Conservation (phyloP, 768 basidiomycete genomes). For the Asterophora parasitica region DNA sequence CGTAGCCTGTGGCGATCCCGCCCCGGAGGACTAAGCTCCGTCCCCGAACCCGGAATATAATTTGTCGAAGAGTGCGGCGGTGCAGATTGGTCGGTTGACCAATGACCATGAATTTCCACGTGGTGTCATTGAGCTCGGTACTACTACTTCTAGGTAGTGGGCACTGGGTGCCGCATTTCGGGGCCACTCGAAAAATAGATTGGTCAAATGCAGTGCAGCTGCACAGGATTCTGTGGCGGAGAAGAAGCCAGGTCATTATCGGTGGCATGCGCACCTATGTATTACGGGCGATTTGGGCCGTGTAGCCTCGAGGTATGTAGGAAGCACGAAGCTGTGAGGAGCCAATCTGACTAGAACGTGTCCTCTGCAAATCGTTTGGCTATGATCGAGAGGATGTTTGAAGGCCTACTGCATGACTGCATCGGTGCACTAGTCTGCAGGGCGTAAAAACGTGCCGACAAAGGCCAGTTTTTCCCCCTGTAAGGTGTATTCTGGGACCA, state of each 20-base stretch:
- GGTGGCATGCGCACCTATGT: not conserved
- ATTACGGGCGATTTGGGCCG: slow-evolving; percentile 7
- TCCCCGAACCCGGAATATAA: not conserved
- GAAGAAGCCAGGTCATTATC: not conserved
- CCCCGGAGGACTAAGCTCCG: slow-evolving; percentile 5
- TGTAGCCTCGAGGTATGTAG: slow-evolving; percentile 7
- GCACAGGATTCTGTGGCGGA: slow-evolving; percentile 4
- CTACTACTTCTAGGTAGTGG: too few relatives aligned
- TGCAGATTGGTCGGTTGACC: not conserved
- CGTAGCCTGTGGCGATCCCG: slow-evolving; percentile 10
- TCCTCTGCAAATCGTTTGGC: slow-evolving; percentile 10
- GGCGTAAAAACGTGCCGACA: not conserved
- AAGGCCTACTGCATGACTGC: not conserved
- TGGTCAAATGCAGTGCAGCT: too few relatives aligned
- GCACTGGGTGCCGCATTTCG: too few relatives aligned
- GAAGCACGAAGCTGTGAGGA: not conserved
- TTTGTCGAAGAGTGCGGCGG: not conserved
- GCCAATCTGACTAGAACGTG: slow-evolving; percentile 7
- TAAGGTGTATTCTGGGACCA: not conserved
- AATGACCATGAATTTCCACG: too few relatives aligned
- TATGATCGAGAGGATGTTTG: slow-evolving; percentile 8
- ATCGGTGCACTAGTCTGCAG: too few relatives aligned
- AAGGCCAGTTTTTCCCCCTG: not conserved
- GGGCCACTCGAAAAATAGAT: too few relatives aligned
- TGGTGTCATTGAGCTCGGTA: too few relatives aligned